Percentiles rank a stretch among this genome's conserved stretches.
Conservation (phyloP, 139 green algal species). For the Ulvella scutata region DNA sequence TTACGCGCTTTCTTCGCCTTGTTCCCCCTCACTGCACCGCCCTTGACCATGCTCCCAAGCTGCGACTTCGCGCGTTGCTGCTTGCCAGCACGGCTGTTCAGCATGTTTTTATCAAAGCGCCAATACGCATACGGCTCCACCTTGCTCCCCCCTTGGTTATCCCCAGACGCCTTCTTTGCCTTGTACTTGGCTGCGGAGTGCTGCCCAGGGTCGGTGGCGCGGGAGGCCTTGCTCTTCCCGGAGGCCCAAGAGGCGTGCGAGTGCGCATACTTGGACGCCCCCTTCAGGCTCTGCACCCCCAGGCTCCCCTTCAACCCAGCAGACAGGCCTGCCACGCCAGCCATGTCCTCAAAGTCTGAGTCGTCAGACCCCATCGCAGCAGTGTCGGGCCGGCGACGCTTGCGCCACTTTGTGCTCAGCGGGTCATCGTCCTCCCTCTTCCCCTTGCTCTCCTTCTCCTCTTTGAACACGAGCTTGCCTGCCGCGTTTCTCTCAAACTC, state of each 20-base stretch:
- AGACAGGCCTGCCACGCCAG: constrained; percentile 13
- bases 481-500: constrained; percentile 1
- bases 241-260: constrained; percentile 5
- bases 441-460: too few species aligned
- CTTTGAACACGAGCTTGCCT: not conserved
- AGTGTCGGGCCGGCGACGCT: constrained; percentile 7
- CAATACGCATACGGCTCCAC: constrained; percentile 97
- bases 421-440: constrained; percentile 4
- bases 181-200: constrained; percentile 35
- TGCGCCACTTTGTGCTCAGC: not conserved
- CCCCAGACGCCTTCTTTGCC: constrained; percentile 42
- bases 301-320: constrained; percentile 18
- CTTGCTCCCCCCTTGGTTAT: constrained; percentile 52
- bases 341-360: constrained; percentile 56
- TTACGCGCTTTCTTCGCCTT: not conserved
- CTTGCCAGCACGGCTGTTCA: constrained; percentile 77
- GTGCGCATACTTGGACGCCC: constrained; percentile 30
- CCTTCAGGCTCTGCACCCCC: not conserved
- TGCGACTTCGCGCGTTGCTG: constrained; percentile 23
- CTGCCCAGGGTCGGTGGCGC: not conserved
- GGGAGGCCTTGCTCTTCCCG: not conserved
- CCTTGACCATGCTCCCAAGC: constrained; percentile 7
- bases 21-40: not conserved
- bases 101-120: constrained; percentile 85
- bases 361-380: constrained; percentile 33